Evolutionary conservation across 495 filamentous ascomycete genomes (phyloP).

Genomic region (Neurospora sp.): DNA sequence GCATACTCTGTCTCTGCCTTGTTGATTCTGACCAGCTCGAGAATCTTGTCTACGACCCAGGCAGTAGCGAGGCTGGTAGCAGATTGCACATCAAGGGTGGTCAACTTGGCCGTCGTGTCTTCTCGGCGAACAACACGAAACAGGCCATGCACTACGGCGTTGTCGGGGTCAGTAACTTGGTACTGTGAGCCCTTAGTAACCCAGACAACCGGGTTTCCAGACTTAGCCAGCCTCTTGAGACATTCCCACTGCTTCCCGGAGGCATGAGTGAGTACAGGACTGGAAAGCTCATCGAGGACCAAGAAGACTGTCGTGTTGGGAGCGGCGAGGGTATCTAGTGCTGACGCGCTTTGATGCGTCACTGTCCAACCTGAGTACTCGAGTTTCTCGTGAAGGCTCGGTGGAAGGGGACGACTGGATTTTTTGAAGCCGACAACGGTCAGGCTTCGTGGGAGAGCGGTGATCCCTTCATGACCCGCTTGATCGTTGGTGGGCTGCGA

Average conservation of each 20-base stretch:
- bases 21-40: neutral
- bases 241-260: conserved; percentile 12
- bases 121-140: conserved; percentile 21
- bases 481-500: neutral
- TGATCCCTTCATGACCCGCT: neutral
- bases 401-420: neutral
- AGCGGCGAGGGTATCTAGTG: neutral
- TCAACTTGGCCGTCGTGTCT: conserved; percentile 13
- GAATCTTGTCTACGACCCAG: conserved; percentile 12
- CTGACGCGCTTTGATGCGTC: neutral
- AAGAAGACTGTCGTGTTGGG: conserved; percentile 4
- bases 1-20: conserved; percentile 21
- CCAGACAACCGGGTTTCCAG: conserved; percentile 20
- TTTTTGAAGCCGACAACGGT: neutral
- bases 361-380: neutral
- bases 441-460: neutral
- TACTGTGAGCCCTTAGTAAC: conserved; percentile 23
- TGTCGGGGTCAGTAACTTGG: conserved; percentile 19
- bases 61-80: conserved; percentile 3
- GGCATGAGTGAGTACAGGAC: conserved; percentile 8
- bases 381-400: neutral
- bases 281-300: conserved; percentile 14
- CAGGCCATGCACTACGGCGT: conserved; percentile 20
- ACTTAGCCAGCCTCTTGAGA: conserved; percentile 11
- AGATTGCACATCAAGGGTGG: conserved; percentile 25